Evolutionary conservation across 768 basidiomycete genomes (phyloP), one percentile per base, ranked within the genome.

Genomic region (Suillus discolor): DNA sequence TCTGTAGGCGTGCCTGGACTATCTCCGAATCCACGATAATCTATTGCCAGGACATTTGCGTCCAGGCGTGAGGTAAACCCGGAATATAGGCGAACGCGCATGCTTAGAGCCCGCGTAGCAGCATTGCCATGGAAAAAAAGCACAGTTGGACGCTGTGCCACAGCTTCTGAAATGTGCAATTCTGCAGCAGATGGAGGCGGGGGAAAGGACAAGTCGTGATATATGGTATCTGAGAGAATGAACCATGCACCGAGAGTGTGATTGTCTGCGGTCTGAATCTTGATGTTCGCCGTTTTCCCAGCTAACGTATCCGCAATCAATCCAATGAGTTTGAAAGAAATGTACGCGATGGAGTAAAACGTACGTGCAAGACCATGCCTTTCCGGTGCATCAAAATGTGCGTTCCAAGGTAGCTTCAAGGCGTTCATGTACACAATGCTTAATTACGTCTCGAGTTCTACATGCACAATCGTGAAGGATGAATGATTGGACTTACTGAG

Each of bases 81-180:
- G 20, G 82, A 78, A 72, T 94, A 94, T 45, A 88, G 83, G 20
- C 82, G 83, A n/a, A 96, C 81, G 13, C 96, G 90, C 49, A 82
- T 83, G 1, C 79, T 68, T 7, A 85, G 81, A 0, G 92, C 92
- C 18, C 96, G 87, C 0, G 92, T 94, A 0, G 83, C 96, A 0
- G 89, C 90, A 67, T 97, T 97, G 12, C 97, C 97, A 68, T 98
- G 97, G 51, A 96, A 82, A 78, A 92, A 97, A n/a, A 98, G 81
- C n/a, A 97, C 80, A 0, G 91, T 96, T 0, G 94, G 94, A 34
- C 83, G 77, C 1, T 78, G 68, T 15, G 78, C 76, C 20, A 96
- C 76, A 1, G 93, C 90, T 23, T 79, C 68, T 18, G 81, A 73
- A 42, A 94, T 79, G 51, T 83, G 81, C 3, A 78, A 71, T 18